Evolutionary conservation across 1,284 basidiomycete species (phyloP).

Genomic region (Cryptococcus amylolentus): DNA sequence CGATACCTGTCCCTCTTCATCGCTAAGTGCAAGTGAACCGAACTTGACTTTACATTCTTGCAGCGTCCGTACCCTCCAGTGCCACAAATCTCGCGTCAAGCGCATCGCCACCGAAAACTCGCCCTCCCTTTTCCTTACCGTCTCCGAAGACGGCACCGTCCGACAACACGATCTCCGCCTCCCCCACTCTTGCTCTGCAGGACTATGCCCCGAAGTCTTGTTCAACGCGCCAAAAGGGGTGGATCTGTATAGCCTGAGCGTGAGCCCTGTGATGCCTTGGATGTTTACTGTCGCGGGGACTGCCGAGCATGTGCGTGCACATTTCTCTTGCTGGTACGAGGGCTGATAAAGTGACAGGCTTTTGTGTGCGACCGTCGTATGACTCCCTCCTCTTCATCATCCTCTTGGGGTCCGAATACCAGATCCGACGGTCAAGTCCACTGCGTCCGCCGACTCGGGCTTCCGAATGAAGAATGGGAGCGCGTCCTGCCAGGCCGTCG

Average conservation of each 20-base stretch:
- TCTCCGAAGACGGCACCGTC: slow-evolving; percentile 71
- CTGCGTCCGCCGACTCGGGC: slow-evolving; percentile 80
- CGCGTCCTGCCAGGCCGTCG: slow-evolving; percentile 13
- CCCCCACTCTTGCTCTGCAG: slow-evolving; percentile 40
- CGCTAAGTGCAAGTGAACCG: neutral
- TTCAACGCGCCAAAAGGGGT: slow-evolving; percentile 43
- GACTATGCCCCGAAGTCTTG: slow-evolving; percentile 41
- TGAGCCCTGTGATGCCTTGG: slow-evolving; percentile 51
- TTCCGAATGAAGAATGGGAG: slow-evolving; percentile 49
- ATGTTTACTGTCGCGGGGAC: slow-evolving; percentile 54
- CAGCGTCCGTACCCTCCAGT: slow-evolving; percentile 58
- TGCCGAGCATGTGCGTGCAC: slow-evolving; percentile 33
- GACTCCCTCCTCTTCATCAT: slow-evolving; percentile 58
- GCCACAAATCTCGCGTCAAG: slow-evolving; percentile 67
- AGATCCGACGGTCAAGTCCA: slow-evolving; percentile 53
- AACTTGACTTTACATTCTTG: neutral
- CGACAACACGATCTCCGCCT: slow-evolving; percentile 82
- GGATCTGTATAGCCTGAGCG: slow-evolving; percentile 51
- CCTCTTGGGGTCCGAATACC: slow-evolving; percentile 67
- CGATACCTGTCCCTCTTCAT: no score
- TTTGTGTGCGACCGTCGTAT: slow-evolving; percentile 86
- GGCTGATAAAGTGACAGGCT: slow-evolving; percentile 55
- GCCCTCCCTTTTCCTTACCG: slow-evolving; percentile 77
- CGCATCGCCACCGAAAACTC: slow-evolving; percentile 77
- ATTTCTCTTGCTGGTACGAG: neutral